phyloP scores from a whole-genome alignment of 2,329 filamentous ascomycete genomes.

The Dactylonectria macrodidyma region DNA sequence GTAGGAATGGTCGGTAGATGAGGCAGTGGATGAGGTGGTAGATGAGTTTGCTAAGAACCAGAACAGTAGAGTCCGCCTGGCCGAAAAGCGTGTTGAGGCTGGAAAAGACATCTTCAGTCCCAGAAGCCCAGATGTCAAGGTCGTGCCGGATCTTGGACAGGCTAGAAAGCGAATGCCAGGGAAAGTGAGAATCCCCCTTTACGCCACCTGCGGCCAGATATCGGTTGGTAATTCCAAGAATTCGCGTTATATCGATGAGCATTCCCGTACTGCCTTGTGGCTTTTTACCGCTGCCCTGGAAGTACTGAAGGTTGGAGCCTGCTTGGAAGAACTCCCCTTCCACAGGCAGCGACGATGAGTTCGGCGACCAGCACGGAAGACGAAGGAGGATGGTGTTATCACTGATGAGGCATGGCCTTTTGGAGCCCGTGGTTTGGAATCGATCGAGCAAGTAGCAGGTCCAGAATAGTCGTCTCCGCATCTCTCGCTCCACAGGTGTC shows the following conservation, averaged over 20 bases:
- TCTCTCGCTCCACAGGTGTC: constrained; percentile 79
- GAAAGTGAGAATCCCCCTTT: constrained; percentile 91
- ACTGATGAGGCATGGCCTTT: constrained; percentile 83
- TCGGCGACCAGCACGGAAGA: constrained; percentile 81
- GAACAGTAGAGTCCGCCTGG: constrained; percentile 82
- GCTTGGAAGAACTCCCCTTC: constrained; percentile 88
- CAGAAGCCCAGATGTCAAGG: constrained; percentile 87
- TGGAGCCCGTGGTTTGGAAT: constrained; percentile 87
- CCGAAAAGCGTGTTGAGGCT: constrained; percentile 83
- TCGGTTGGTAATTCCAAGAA: constrained; percentile 85
- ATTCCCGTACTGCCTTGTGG: constrained; percentile 83
- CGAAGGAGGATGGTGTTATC: constrained; percentile 84
- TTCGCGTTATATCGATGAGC: constrained; percentile 87
- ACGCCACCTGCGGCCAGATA: constrained; percentile 89
- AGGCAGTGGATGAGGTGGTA: constrained; percentile 91
- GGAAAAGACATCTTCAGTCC: constrained; percentile 84
- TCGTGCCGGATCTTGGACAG: constrained; percentile 89
- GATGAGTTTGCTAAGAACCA: constrained; percentile 87
- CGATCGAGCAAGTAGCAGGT: constrained; percentile 89
- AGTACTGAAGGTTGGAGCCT: constrained; percentile 82
- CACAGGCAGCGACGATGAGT: constrained; percentile 71
- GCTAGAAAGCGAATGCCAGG: constrained; percentile 89
- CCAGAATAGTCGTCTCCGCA: constrained; percentile 87
- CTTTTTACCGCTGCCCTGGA: constrained; percentile 77
- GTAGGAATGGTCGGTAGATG: constrained; percentile 88